Evolutionary conservation across 1,284 basidiomycete genomes (phyloP), one percentile per base, ranked within the genome.

Genomic region (Heterobasidion occidentale): DNA sequence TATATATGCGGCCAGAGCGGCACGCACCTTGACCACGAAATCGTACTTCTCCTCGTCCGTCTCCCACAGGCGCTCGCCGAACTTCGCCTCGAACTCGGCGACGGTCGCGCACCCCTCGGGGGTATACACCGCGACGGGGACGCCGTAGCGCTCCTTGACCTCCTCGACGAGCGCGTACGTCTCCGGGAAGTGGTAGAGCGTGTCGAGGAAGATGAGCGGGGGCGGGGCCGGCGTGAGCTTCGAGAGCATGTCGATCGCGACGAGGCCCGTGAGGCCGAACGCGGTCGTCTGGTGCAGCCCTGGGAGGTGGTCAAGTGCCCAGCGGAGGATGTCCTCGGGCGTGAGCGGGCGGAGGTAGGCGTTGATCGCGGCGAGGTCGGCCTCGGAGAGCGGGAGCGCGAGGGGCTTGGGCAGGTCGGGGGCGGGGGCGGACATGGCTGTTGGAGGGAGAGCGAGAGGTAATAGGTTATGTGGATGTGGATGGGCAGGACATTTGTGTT

Each of bases 171-270:
- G 83, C 60, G 88, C 84, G 63, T 96, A 84, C 6, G 96, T 99
- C 74, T 98, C 93, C 2, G 81, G 77, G 72, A 99, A 98, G 76
- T 99, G 97, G 71, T 98, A 95, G 9, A 99, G 80, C 0, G 96
- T 98, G 75, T 99, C 96, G 68, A 97, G 74, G 75, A 98, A 97
- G 72, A 97, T 94, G 17, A 90, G 77, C 1, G 87, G 84, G 1
- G 89, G 89, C 0, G 83, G 79, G 3, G 72, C 68, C 27, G 74
- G 61, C 8, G 82, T 80, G 60, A 95, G 77, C 70, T 91, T 91
- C 47, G 89, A 88, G 54, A 97, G 81, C 92, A 98, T 96, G 70
- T 95, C 92, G 56, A 92, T 83, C 11, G 92, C 88, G 54, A 92
- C 92, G 44, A 94, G 84, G 9, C 94, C 94, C 0, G 94, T 97